phyloP scores from a whole-genome alignment of 2,329 filamentous ascomycete genomes.

The Polytolypa hystricis region DNA sequence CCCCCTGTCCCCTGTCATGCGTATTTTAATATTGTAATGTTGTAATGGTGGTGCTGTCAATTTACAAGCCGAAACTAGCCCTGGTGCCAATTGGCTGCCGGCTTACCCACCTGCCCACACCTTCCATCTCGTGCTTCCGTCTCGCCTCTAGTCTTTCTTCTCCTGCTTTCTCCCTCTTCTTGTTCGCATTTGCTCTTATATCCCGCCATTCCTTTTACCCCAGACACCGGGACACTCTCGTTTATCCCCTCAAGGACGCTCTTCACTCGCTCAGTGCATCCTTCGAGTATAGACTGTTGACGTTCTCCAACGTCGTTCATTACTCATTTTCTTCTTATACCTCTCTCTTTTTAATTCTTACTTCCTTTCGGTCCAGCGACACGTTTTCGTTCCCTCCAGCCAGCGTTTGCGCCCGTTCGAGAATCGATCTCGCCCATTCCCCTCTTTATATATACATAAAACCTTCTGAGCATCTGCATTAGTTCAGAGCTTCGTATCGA shows the following conservation, averaged over 20 bases:
- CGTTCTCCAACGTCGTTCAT: slow-evolving; percentile 7
- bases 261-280: slow-evolving; percentile 10
- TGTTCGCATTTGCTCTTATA: no score
- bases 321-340: slow-evolving; percentile 6
- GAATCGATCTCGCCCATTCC: background rate
- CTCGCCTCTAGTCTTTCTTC: no score
- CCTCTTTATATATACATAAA: slow-evolving; percentile 4
- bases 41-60: no score
- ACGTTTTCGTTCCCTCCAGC: no score
- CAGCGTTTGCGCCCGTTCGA: no score
- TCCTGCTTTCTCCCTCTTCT: no score
- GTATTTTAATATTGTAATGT: no score
- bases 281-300: slow-evolving; percentile 7
- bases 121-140: no score
- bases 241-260: slow-evolving; percentile 6
- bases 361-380: background rate
- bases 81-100: no score
- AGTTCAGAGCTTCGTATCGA: slow-evolving; percentile 4
- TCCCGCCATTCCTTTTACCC: background rate
- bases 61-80: no score
- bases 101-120: no score
- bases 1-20: no score
- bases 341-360: slow-evolving; percentile 7
- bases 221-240: background rate
- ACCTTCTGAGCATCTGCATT: background rate